Evolutionary conservation across 495 filamentous ascomycete species (phyloP).

Genomic region (Penicillium paxilli): DNA sequence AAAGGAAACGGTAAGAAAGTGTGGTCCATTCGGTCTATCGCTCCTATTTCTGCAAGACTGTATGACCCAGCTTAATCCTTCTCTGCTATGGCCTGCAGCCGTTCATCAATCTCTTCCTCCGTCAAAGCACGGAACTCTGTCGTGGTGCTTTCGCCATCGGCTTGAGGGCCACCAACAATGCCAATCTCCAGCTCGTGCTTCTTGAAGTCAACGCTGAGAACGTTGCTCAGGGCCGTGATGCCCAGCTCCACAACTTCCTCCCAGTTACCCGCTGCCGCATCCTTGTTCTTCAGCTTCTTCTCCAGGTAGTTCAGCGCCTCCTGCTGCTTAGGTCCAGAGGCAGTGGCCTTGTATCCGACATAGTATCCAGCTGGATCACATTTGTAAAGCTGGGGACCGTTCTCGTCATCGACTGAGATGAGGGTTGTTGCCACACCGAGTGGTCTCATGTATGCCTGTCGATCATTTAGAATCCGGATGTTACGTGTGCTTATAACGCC

Average conservation of each 20-base stretch:
- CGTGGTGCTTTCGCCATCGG: slow-evolving; percentile 77
- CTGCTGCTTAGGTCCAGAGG: slow-evolving; percentile 95
- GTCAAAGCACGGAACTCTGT: slow-evolving; percentile 83
- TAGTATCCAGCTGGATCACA: slow-evolving; percentile 98
- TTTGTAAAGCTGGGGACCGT: slow-evolving; percentile 96
- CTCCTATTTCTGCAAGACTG: slow-evolving; percentile 3
- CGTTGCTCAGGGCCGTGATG: slow-evolving; percentile 90
- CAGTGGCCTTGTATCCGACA: slow-evolving; percentile 95
- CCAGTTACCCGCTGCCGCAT: slow-evolving; percentile 88
- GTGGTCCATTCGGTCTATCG: background rate
- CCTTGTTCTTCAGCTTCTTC: slow-evolving; percentile 99
- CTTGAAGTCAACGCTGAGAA: slow-evolving; percentile 99
- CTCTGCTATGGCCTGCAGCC: slow-evolving; percentile 95
- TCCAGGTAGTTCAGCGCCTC: slow-evolving; percentile 96
- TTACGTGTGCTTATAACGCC: too few relatives aligned
- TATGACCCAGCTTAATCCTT: slow-evolving; percentile 71
- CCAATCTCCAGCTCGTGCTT: slow-evolving; percentile 98
- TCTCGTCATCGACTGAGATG: slow-evolving; percentile 89
- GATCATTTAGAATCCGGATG: slow-evolving; percentile 16
- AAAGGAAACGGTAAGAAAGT: background rate
- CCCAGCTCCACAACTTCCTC: slow-evolving; percentile 97
- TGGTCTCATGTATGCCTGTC: slow-evolving; percentile 94
- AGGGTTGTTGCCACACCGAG: slow-evolving; percentile 92
- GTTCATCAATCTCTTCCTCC: slow-evolving; percentile 97
- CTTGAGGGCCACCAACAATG: slow-evolving; percentile 81